phyloP scores from a whole-genome alignment of 148 eudicot species.

The Dianthus caryophyllus region DNA sequence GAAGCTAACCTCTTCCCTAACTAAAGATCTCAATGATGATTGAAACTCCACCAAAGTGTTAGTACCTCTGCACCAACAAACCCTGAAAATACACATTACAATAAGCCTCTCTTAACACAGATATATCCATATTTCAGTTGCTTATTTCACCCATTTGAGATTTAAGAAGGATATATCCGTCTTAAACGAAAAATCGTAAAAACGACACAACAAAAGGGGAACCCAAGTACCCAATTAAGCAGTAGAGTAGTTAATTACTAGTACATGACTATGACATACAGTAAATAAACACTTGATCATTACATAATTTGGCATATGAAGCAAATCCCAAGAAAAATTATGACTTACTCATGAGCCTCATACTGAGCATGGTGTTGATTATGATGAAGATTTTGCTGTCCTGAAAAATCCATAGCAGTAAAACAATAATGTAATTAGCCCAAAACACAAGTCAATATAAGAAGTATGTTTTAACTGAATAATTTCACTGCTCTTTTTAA shows the following conservation, averaged over 20 bases:
- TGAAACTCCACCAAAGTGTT: background rate
- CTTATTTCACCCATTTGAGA: too few relatives aligned
- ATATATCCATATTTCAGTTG: too few relatives aligned
- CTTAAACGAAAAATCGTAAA: too few relatives aligned
- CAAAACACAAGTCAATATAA: too few relatives aligned
- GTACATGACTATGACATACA: background rate
- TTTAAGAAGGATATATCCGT: too few relatives aligned
- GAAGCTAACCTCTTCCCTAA: slow-evolving; percentile 11
- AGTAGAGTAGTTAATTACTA: too few relatives aligned
- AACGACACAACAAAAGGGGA: too few relatives aligned
- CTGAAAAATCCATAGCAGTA: background rate
- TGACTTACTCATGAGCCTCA: slow-evolving; percentile 9
- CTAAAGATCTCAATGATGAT: background rate
- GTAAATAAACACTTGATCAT: background rate
- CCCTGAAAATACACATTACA: background rate
- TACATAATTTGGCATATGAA: background rate
- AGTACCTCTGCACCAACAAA: slow-evolving; percentile 8
- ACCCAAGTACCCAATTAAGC: background rate
- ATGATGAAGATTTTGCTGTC: background rate
- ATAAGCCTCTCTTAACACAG: too few relatives aligned
- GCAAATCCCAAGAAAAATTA: slow-evolving; percentile 8
- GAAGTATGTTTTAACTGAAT: too few relatives aligned
- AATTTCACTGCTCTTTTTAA: background rate
- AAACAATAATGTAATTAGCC: too few relatives aligned
- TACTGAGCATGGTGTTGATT: background rate